These are phyloP conservation scores for Schizonepeta tenuifolia DNA, from an alignment of 257 asterid genomes.

Conservation along the genomic window DNA sequence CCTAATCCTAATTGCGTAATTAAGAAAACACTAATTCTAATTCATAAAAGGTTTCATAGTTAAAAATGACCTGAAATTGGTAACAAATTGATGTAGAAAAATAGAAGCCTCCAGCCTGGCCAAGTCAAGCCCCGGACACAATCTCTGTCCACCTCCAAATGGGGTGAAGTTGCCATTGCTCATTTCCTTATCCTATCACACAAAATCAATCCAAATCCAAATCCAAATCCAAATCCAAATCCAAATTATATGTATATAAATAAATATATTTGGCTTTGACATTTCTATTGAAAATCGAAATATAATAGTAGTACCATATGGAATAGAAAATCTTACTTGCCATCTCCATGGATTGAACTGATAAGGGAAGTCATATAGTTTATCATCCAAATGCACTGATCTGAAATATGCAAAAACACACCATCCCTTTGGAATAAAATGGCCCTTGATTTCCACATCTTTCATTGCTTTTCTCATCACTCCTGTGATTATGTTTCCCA, in stretches of 20 bases:
- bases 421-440: constrained; percentile 84
- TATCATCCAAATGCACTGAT: constrained; percentile 81
- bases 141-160: constrained; percentile 94
- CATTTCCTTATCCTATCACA: constrained; percentile 53
- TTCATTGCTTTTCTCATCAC: constrained; percentile 87
- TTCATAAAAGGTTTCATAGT: neutral
- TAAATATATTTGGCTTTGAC: too few relatives aligned
- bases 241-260: too few relatives aligned
- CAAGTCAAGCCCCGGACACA: constrained; percentile 93
- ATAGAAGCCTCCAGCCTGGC: constrained; percentile 96
- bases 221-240: too few relatives aligned
- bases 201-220: neutral
- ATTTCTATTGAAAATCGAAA: too few relatives aligned
- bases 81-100: constrained; percentile 85
- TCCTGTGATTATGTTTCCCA: constrained; percentile 87
- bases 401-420: constrained; percentile 80
- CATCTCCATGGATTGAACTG: constrained; percentile 93
- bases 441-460: constrained; percentile 85
- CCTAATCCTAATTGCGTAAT: neutral
- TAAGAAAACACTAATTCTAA: neutral
- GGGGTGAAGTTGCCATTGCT: constrained; percentile 69
- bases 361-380: constrained; percentile 62
- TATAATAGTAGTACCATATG: too few relatives aligned
- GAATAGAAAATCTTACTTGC: constrained; percentile 90
- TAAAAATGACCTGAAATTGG: constrained; percentile 66